These are phyloP conservation scores for Hypoxylon sp. DNA, from an alignment of 2,329 filamentous ascomycete species.

Conservation along the genomic window DNA sequence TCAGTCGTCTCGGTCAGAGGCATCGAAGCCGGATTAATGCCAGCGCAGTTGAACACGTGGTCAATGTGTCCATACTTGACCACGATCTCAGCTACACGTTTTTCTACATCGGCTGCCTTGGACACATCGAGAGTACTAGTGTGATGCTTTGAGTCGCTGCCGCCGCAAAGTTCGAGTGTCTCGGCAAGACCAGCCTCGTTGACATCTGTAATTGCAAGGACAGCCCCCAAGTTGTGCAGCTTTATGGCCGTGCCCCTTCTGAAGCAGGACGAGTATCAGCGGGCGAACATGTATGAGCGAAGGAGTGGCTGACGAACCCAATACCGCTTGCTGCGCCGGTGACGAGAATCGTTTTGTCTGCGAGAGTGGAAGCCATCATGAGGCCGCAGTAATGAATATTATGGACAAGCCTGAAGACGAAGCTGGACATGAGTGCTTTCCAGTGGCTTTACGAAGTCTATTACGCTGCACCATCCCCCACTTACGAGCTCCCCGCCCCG, in stretches of 20 bases:
- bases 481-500: slow-evolving; percentile 37
- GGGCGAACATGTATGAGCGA: neutral
- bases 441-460: slow-evolving; percentile 1
- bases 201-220: slow-evolving; percentile 43
- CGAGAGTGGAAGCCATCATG: slow-evolving; percentile 39
- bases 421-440: neutral
- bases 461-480: slow-evolving; percentile 31
- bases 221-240: slow-evolving; percentile 40
- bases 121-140: slow-evolving; percentile 39
- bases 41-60: slow-evolving; percentile 61
- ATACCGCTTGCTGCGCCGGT: slow-evolving; percentile 47
- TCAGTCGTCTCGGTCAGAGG: slow-evolving; percentile 59
- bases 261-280: neutral
- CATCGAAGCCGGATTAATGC: slow-evolving; percentile 63
- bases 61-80: slow-evolving; percentile 51
- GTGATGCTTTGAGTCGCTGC: slow-evolving; percentile 20
- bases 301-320: slow-evolving; percentile 26
- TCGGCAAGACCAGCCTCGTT: slow-evolving; percentile 34
- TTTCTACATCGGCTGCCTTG: slow-evolving; percentile 33
- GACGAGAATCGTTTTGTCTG: slow-evolving; percentile 43
- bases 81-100: slow-evolving; percentile 37
- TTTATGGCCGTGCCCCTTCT: slow-evolving; percentile 46
- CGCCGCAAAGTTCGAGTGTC: slow-evolving; percentile 41
- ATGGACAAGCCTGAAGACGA: neutral
- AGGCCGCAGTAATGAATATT: neutral